Evolutionary conservation across 2,329 filamentous ascomycete species (phyloP).

Genomic region (Apiospora kogelbergensis): DNA sequence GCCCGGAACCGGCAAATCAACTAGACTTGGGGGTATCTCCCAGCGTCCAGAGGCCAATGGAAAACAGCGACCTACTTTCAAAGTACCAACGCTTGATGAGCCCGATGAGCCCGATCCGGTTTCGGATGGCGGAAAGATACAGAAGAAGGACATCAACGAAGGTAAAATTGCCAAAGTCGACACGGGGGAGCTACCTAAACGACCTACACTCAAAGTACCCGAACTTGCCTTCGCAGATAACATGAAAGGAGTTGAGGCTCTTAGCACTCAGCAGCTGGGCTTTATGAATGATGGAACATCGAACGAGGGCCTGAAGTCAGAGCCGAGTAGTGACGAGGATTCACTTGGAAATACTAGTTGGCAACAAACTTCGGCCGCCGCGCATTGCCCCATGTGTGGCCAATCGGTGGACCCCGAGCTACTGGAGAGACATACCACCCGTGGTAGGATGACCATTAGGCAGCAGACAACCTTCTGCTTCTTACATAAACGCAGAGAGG

Average conservation of each 20-base stretch:
- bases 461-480: constrained; percentile 65
- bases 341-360: constrained; percentile 14
- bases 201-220: constrained; percentile 25
- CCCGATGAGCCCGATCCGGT: neutral
- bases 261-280: constrained; percentile 11
- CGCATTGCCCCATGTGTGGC: constrained; percentile 68
- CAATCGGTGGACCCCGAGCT: constrained; percentile 54
- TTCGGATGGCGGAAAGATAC: neutral
- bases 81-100: neutral
- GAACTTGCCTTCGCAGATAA: constrained; percentile 15
- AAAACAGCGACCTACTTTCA: neutral
- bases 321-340: constrained; percentile 17
- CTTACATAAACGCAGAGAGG: constrained; percentile 58
- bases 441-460: constrained; percentile 51
- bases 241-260: neutral
- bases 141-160: neutral
- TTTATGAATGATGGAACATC: neutral
- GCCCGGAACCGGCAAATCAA: neutral
- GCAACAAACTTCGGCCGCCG: constrained; percentile 17
- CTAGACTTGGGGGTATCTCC: too few relatives aligned
- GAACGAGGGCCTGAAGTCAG: neutral
- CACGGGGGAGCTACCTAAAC: constrained; percentile 17
- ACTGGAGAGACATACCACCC: constrained; percentile 52
- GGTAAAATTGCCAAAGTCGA: neutral
- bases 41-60: too few relatives aligned